A percentile compares a stretch with the other conserved stretches of the same genome.
These are phyloP conservation scores for Castanea sativa DNA, from an alignment of 306 rosid genomes.

Conservation along the genomic window DNA sequence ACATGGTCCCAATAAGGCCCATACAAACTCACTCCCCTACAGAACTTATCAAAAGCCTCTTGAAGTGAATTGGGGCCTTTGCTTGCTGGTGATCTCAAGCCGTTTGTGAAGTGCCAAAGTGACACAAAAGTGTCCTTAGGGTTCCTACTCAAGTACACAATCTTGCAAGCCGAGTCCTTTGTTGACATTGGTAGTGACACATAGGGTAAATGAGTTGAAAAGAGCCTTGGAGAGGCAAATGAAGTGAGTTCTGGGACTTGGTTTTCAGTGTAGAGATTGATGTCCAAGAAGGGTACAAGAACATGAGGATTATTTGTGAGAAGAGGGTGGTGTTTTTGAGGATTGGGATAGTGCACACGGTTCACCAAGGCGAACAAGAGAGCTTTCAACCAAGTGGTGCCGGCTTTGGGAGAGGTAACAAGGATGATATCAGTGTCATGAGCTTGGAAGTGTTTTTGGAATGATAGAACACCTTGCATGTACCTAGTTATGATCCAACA, in stretches of 20 bases:
- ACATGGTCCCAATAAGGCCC: slow-evolving; percentile 35
- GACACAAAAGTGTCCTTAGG: slow-evolving; percentile 41
- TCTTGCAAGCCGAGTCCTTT: slow-evolving; percentile 23
- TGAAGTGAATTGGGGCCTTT: slow-evolving; percentile 8
- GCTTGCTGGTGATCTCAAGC: background rate
- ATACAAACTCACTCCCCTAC: slow-evolving; percentile 6
- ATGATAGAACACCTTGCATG: slow-evolving; percentile 26
- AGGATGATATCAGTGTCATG: slow-evolving; percentile 32
- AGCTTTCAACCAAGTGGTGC: slow-evolving; percentile 53
- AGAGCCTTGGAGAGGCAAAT: slow-evolving; percentile 4
- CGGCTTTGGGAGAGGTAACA: slow-evolving; percentile 32
- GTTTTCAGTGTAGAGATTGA: background rate
- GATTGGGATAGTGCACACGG: slow-evolving; percentile 1
- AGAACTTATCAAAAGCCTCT: slow-evolving; percentile 24
- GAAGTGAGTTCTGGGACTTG: slow-evolving; percentile 7
- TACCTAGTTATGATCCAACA: slow-evolving; percentile 31
- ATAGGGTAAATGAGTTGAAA: background rate
- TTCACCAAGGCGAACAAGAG: slow-evolving; percentile 26
- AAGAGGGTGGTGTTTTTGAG: slow-evolving; percentile 28
- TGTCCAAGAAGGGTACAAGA: slow-evolving; percentile 40
- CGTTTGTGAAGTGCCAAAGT: slow-evolving; percentile 35
- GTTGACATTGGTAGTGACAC: slow-evolving; percentile 7
- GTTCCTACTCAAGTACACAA: slow-evolving; percentile 36
- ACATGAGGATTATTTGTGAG: slow-evolving; percentile 31
- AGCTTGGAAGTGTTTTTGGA: slow-evolving; percentile 36